A percentile compares a stretch with the other conserved stretches of the same genome.
phyloP scores from a whole-genome alignment of 2,329 filamentous ascomycete species.

The Aspergillus ochraceus region DNA sequence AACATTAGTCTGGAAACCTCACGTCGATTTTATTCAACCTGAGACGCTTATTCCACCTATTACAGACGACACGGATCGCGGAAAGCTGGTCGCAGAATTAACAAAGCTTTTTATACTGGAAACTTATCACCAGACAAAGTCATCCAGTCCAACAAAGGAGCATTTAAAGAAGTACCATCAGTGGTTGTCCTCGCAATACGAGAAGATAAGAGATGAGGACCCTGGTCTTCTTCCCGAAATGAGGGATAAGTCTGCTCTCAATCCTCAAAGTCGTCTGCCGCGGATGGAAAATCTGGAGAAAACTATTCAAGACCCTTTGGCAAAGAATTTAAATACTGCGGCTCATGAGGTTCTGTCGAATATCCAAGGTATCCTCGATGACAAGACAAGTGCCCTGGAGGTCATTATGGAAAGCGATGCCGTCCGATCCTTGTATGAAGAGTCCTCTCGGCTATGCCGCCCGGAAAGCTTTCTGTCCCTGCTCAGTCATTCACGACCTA shows the following conservation, averaged over 20 bases:
- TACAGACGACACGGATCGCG: not conserved
- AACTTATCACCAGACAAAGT: slow-evolving; percentile 6
- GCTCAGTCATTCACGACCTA: slow-evolving; percentile 24
- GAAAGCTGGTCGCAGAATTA: not conserved
- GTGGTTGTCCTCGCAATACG: slow-evolving; percentile 3
- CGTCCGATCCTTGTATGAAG: slow-evolving; percentile 12
- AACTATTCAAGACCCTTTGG: not conserved
- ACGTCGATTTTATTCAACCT: slow-evolving; percentile 10
- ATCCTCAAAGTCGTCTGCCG: not conserved
- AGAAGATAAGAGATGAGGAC: not conserved
- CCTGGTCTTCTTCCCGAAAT: slow-evolving; percentile 4
- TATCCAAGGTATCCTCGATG: slow-evolving; percentile 14
- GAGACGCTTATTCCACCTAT: not conserved
- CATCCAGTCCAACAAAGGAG: not conserved
- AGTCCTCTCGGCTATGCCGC: slow-evolving; percentile 7
- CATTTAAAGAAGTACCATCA: slow-evolving; percentile 10
- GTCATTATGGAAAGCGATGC: slow-evolving; percentile 19
- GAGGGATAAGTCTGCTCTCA: not conserved
- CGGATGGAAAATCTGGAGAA: not conserved
- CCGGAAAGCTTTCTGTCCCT: slow-evolving; percentile 4
- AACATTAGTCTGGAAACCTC: slow-evolving; percentile 4
- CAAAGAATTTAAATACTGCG: not conserved
- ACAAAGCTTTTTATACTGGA: slow-evolving; percentile 4
- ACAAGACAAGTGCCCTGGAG: slow-evolving; percentile 14
- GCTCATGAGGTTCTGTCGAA: slow-evolving; percentile 6